phyloP scores from a whole-genome alignment of 2,329 filamentous ascomycete species.

The Calonectria crousiana region DNA sequence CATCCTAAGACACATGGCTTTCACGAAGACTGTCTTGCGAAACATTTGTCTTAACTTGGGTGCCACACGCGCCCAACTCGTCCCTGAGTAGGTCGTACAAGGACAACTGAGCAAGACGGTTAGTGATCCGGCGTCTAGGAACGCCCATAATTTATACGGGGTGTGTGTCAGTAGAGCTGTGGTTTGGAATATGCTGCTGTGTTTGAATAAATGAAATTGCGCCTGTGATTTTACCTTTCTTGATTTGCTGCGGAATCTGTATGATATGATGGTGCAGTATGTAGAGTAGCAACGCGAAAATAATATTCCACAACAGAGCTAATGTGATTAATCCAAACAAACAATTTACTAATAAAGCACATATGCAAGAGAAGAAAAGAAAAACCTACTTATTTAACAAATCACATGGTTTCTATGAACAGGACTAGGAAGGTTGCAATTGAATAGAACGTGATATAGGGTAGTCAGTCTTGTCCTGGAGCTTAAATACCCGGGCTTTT shows the following conservation, averaged over 20 bases:
- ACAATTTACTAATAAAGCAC: neutral
- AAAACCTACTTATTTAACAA: neutral
- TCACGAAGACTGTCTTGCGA: too few species aligned
- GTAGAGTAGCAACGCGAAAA: neutral
- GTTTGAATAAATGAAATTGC: neutral
- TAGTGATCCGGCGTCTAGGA: neutral
- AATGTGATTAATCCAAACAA: neutral
- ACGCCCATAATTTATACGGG: neutral
- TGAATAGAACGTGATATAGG: neutral
- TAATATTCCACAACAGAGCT: neutral
- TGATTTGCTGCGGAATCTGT: too few species aligned
- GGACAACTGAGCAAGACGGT: neutral
- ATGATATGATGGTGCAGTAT: neutral
- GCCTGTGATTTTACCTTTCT: neutral
- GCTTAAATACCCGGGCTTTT: constrained; percentile 46
- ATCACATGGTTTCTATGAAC: neutral
- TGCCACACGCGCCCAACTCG: neutral
- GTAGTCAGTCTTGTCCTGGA: constrained; percentile 5
- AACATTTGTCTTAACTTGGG: neutral
- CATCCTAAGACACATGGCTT: neutral
- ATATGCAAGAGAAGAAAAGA: neutral
- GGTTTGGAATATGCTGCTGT: neutral
- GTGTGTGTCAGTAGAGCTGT: neutral
- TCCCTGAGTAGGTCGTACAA: neutral
- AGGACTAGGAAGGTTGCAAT: neutral